Evolutionary conservation across 2,329 filamentous ascomycete species (phyloP), one percentile per base, ranked within the genome.

Genomic region (Didymosphaeria variabile): DNA sequence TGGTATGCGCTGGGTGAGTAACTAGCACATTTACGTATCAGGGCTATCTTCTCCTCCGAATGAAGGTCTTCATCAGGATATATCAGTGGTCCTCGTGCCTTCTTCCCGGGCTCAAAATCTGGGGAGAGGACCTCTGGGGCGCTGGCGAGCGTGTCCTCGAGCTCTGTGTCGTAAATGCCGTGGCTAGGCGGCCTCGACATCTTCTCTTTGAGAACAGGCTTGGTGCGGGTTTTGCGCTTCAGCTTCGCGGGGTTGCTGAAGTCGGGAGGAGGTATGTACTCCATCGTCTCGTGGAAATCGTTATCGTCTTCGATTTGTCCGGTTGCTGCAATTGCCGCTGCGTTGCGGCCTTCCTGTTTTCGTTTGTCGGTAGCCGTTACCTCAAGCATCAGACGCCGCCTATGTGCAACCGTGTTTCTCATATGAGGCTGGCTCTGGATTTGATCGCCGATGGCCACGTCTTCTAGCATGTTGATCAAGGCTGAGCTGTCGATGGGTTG

Each of bases 221-320:
- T 40, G 38, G 17, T n/a, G 8, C n/a, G 4, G 32, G 8, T 23
- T 13, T 51, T 51, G 32, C 21, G 19, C 12, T 34, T 53, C 19
- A 10, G 31, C 10, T 51, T 51, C 17, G 19, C 10, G 47, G 21
- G 47, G 7, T 36, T 23, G n/a, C 13, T 51, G n/a, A 26, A 9
- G 15, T 51, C 15, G 31, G 47, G 47, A 13, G 47, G 47, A 5
- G 26, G 23, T 51, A 51, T 36, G 31, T 34, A 51, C n/a, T 51
- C 47, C 47, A 51, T 54, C 47, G 15, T 54, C 34, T 54, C 26
- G 19, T 44, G 13, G 34, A 32, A 2, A n/a, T 53, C 23, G 5
- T 53, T 23, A 3, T 31, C 21, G 10, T 26, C 3, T 5, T 13
- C 12, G 31, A 12, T 9, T 19, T 34, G 2, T 19, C 8, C n/a